Evolutionary conservation across 345 rosid species (phyloP).

Genomic region (Camelina hispida): DNA sequence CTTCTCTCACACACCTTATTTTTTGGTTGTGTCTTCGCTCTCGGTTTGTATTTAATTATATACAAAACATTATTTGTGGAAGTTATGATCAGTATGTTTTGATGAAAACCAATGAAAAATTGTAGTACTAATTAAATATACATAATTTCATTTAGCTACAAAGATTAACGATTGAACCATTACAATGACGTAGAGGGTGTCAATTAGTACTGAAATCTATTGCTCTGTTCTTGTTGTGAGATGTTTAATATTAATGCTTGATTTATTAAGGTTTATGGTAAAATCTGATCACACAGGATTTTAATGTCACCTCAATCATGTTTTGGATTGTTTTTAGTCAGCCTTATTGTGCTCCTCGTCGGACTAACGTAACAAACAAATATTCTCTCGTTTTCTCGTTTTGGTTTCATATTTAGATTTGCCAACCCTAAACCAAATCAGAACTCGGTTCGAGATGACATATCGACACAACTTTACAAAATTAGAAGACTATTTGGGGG

Average conservation of each 20-base stretch:
- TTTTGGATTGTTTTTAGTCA: background rate
- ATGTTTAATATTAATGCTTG: background rate
- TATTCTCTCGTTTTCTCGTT: background rate
- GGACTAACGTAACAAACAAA: background rate
- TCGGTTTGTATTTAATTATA: background rate
- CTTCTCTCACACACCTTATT: conserved; percentile 14
- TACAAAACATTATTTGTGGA: background rate
- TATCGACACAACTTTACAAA: background rate
- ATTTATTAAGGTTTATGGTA: background rate
- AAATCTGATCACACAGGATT: background rate
- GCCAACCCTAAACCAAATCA: background rate
- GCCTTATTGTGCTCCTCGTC: background rate
- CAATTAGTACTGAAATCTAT: background rate
- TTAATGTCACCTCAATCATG: background rate
- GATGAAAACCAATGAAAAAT: background rate
- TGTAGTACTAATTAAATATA: background rate
- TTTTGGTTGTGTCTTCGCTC: background rate
- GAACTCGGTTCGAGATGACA: conserved; percentile 6
- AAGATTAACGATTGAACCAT: background rate
- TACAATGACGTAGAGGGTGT: background rate
- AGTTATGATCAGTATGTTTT: background rate
- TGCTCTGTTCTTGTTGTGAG: background rate
- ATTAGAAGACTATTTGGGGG: background rate
- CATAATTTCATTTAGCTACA: background rate
- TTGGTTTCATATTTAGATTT: background rate